These are phyloP conservation scores for Trametes sp. DNA, from an alignment of 1,284 basidiomycete species.

Conservation along the genomic window DNA sequence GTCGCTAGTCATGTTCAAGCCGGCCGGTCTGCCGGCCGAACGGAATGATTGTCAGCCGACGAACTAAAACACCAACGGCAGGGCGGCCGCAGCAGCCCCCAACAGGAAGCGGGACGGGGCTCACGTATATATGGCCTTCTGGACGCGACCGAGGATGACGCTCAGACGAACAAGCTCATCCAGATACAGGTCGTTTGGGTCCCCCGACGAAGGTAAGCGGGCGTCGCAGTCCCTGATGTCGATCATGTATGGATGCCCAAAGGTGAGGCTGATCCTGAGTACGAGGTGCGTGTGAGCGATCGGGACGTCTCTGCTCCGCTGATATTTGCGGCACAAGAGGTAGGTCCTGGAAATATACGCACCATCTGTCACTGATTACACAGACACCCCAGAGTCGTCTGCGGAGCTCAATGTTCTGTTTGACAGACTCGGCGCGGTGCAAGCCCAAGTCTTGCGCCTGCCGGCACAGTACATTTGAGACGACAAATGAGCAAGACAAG, in stretches of 20 bases:
- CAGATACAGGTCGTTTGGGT: slow-evolving; percentile 77
- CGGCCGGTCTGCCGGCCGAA: slow-evolving; percentile 71
- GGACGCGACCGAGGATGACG: slow-evolving; percentile 85
- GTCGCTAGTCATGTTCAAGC: slow-evolving; percentile 83
- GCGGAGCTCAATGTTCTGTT: slow-evolving; percentile 81
- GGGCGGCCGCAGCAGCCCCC: slow-evolving; percentile 21
- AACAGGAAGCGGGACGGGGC: slow-evolving; percentile 28
- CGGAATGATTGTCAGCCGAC: slow-evolving; percentile 24
- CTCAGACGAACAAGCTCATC: slow-evolving; percentile 89
- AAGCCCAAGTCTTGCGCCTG: slow-evolving; percentile 93
- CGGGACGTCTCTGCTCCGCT: not conserved
- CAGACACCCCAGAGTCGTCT: slow-evolving; percentile 91
- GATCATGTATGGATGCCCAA: slow-evolving; percentile 90
- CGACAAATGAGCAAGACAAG: slow-evolving; percentile 26
- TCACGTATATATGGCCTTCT: slow-evolving; percentile 91
- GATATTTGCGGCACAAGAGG: slow-evolving; percentile 1
- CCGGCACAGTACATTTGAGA: slow-evolving; percentile 28
- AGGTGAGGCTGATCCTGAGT: slow-evolving; percentile 76
- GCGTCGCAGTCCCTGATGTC: slow-evolving; percentile 95
- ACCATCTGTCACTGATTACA: slow-evolving; percentile 93
- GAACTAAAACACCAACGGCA: slow-evolving; percentile 9
- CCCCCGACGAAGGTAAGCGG: slow-evolving; percentile 81
- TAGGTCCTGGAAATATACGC: slow-evolving; percentile 34
- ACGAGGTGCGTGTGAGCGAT: slow-evolving; percentile 23
- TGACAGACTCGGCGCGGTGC: slow-evolving; percentile 85